A percentile compares a stretch with the other conserved stretches of the same genome.
Evolutionary conservation across 2,329 filamentous ascomycete genomes (phyloP).

Genomic region (Didymella glomerata): DNA sequence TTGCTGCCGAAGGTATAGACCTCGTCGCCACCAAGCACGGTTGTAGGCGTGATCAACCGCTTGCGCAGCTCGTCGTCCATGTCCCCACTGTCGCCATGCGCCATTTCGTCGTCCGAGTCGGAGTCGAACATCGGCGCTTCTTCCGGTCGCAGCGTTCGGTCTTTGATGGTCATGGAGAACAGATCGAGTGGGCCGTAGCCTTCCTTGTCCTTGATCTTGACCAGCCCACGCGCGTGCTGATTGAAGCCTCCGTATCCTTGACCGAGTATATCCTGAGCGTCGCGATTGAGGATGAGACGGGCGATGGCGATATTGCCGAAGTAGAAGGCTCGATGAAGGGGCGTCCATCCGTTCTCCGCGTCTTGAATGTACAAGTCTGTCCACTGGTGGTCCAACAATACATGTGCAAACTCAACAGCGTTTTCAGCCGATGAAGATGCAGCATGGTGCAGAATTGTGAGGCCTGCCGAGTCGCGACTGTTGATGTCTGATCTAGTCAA

Average conservation of each 20-base stretch:
- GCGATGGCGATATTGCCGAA: slow-evolving; percentile 88
- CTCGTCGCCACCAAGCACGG: slow-evolving; percentile 74
- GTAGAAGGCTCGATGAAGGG: slow-evolving; percentile 89
- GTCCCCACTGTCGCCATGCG: slow-evolving; percentile 55
- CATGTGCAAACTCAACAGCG: slow-evolving; percentile 77
- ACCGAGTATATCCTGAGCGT: slow-evolving; percentile 71
- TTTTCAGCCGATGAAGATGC: slow-evolving; percentile 76
- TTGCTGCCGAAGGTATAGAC: slow-evolving; percentile 96
- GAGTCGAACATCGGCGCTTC: slow-evolving; percentile 55
- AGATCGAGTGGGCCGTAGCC: slow-evolving; percentile 94
- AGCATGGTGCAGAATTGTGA: slow-evolving; percentile 85
- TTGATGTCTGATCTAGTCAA: slow-evolving; percentile 78
- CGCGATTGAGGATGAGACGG: slow-evolving; percentile 79
- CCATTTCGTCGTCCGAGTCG: slow-evolving; percentile 60
- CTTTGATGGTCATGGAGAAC: slow-evolving; percentile 85
- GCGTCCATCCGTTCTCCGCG: slow-evolving; percentile 93
- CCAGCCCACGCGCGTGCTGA: slow-evolving; percentile 74
- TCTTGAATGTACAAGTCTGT: slow-evolving; percentile 90
- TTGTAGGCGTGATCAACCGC: slow-evolving; percentile 39
- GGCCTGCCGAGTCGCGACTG: slow-evolving; percentile 78
- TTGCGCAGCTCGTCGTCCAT: slow-evolving; percentile 44
- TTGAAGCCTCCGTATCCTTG: slow-evolving; percentile 67
- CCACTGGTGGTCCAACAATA: slow-evolving; percentile 81
- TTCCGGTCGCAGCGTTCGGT: slow-evolving; percentile 67
- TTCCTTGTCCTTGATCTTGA: slow-evolving; percentile 95